Evolutionary conservation across 1,139 yeast genomes (phyloP), one percentile per base, ranked within the genome.

Genomic region (Hyphopichia burtonii): DNA sequence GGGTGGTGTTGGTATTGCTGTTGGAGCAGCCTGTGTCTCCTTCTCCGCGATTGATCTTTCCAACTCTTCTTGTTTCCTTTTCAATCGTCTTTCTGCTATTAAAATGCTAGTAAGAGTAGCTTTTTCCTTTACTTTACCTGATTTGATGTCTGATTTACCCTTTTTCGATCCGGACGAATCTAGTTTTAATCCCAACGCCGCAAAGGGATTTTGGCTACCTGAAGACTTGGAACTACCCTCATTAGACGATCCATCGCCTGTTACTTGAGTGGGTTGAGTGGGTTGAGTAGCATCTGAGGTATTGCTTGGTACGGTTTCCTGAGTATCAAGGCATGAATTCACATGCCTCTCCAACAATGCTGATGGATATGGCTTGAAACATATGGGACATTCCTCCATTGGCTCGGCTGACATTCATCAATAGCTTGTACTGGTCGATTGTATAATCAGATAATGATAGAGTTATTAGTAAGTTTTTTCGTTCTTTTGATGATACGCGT

Each of bases 311-410:
- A n/a, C n/a, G n/a, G n/a, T n/a, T 33, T 52, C 61, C 25, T 49
- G 58, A 4, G 54, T 51, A 39, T 68, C 74, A 41, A 68, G 55
- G 43, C 74, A 68, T 12, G 53, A 44, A 43, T 72, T 72, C 10
- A 71, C 78, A 44, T 72, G 78, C n/a, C 65, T 53, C 45, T 70
- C 75, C 11, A 72, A 55, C 12, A 58, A 53, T 3, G 43, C 44
- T 10, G 44, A 42, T 2, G 63, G 53, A 22, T 68, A 55, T 8
- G 31, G 36, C 43, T 60, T 57, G 30, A 51, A 48, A 46, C 78
- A 72, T 17, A 72, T 59, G 6, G 77, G 78, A 46, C 78, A 72
- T 34, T 48, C 18, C 17, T 5, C 34, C 10, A 18, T 6, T 31
- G 6, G 17, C 43, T 27, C 23, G 23, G 23, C 41, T 30, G 33